A percentile compares a stretch with the other conserved stretches of the same genome.
These are phyloP conservation scores for Neurospora terricola DNA, from an alignment of 495 filamentous ascomycete species.

Conservation along the genomic window DNA sequence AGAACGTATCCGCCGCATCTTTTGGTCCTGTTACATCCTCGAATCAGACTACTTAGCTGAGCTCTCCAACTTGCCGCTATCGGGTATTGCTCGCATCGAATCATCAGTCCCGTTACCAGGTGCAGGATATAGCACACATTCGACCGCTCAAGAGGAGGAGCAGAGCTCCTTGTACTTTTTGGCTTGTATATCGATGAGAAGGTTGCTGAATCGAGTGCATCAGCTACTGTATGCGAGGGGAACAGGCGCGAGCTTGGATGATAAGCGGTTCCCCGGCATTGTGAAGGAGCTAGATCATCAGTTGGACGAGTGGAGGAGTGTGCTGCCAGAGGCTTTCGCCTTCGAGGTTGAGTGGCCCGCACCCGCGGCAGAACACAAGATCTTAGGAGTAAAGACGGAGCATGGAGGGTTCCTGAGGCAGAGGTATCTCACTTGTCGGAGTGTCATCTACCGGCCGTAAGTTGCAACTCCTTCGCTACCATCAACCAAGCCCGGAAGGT, in stretches of 20 bases:
- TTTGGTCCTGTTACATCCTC: constrained; percentile 41
- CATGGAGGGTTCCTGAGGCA: constrained; percentile 34
- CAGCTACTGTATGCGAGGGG: constrained; percentile 18
- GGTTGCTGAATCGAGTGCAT: constrained; percentile 17
- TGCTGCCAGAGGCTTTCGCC: constrained; percentile 28
- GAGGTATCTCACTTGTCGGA: constrained; percentile 36
- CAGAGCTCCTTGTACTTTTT: constrained; percentile 19
- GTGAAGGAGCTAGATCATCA: constrained; percentile 36
- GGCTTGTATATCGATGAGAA: constrained; percentile 18
- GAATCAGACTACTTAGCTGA: constrained; percentile 31
- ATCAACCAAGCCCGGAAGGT: neutral
- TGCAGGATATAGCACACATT: constrained; percentile 16
- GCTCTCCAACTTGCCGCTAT: constrained; percentile 32
- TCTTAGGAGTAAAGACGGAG: constrained; percentile 11
- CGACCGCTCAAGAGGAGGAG: constrained; percentile 9
- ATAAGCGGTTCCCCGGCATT: constrained; percentile 28
- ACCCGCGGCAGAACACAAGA: constrained; percentile 2
- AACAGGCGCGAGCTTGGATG: constrained; percentile 20
- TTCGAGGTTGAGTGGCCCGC: constrained; percentile 17
- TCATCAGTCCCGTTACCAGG: constrained; percentile 31
- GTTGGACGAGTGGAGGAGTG: constrained; percentile 33
- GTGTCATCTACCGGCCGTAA: constrained; percentile 37
- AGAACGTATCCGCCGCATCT: constrained; percentile 36
- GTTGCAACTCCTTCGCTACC: neutral
- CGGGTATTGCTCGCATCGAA: constrained; percentile 35